phyloP scores from a whole-genome alignment of 1,284 basidiomycete species.

The Fomitiporia mediterranea region DNA sequence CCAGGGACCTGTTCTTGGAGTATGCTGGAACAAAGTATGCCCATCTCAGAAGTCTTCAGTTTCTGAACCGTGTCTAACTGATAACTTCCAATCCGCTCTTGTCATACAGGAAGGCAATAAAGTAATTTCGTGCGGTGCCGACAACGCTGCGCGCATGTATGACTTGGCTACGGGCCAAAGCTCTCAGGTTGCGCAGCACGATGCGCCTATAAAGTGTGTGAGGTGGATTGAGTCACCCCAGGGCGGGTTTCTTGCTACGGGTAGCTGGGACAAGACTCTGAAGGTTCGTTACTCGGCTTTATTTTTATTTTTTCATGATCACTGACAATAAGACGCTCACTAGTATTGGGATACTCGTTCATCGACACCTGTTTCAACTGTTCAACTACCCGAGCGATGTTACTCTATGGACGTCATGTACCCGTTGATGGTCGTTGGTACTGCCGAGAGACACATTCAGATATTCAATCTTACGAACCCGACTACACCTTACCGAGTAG shows the following conservation, averaged over 20 bases:
- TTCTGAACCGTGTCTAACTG: background rate
- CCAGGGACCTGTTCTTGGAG: slow-evolving; percentile 76
- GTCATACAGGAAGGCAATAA: slow-evolving; percentile 66
- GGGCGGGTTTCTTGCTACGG: slow-evolving; percentile 73
- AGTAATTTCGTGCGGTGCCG: slow-evolving; percentile 81
- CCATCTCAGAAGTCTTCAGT: slow-evolving; percentile 16
- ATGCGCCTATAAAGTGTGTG: slow-evolving; percentile 75
- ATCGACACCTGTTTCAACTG: slow-evolving; percentile 67
- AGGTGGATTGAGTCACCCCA: slow-evolving; percentile 70
- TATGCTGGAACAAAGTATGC: slow-evolving; percentile 74
- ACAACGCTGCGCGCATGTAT: slow-evolving; percentile 80
- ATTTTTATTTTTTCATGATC: background rate
- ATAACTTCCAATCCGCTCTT: background rate
- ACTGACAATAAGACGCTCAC: background rate
- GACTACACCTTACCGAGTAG: slow-evolving; percentile 67
- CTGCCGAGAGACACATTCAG: slow-evolving; percentile 87
- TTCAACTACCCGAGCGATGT: slow-evolving; percentile 84
- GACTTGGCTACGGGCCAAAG: slow-evolving; percentile 73
- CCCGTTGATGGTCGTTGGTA: slow-evolving; percentile 91
- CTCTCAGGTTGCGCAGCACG: slow-evolving; percentile 77
- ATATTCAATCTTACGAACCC: slow-evolving; percentile 87
- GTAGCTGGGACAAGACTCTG: slow-evolving; percentile 89
- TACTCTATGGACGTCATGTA: slow-evolving; percentile 85
- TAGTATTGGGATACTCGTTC: slow-evolving; percentile 91
- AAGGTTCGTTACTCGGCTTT: slow-evolving; percentile 49